Evolutionary conservation across 139 green algal genomes (phyloP).

Genomic region (Asterochloris erici): DNA sequence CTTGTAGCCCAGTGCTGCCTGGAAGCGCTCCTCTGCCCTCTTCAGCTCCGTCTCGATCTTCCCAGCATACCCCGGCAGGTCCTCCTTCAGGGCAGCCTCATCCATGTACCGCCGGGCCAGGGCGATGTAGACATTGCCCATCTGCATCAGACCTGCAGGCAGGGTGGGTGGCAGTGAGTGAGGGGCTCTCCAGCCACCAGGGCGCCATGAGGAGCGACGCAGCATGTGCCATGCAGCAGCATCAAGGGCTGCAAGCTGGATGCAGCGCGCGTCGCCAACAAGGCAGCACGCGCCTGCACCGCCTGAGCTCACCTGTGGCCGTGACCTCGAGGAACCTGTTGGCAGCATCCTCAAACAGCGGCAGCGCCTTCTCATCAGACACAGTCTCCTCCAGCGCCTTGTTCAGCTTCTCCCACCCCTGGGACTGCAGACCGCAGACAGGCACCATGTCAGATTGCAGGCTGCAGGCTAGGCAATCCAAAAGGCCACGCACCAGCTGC

Average conservation of each 20-base stretch:
- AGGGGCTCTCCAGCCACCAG: neutral
- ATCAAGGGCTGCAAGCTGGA: neutral
- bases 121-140: constrained; percentile 70
- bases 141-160: constrained; percentile 50
- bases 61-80: neutral
- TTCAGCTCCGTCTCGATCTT: constrained; percentile 19
- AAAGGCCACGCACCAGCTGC: too few species aligned
- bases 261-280: neutral
- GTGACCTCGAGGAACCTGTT: constrained; percentile 77
- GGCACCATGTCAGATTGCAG: too few species aligned
- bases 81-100: constrained; percentile 18
- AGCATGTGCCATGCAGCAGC: neutral
- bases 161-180: neutral
- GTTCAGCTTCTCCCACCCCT: constrained; percentile 27
- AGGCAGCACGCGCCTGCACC: neutral
- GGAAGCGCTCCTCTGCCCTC: constrained; percentile 55
- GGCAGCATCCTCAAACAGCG: constrained; percentile 73
- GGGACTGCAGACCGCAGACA: neutral
- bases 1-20: constrained; percentile 64
- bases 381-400: constrained; percentile 58
- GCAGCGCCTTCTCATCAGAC: constrained; percentile 45
- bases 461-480: too few species aligned
- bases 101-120: constrained; percentile 28
- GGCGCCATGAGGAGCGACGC: neutral
- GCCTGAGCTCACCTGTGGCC: constrained; percentile 9